Conservation (phyloP, 305 asterid genomes). For the Fraxinus ornus region DNA sequence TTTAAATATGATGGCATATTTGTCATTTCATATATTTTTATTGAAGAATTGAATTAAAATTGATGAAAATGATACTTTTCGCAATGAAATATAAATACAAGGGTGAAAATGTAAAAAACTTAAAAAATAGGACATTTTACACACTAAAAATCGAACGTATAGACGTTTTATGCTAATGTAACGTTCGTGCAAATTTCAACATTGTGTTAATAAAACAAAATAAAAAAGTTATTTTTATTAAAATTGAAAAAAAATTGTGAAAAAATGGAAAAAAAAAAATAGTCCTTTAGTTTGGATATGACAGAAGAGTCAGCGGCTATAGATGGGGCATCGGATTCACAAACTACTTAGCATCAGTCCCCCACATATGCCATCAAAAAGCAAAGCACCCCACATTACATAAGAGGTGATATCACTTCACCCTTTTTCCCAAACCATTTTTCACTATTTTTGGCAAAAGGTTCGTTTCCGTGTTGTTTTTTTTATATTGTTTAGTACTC, state of each 20-base stretch:
- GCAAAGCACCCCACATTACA: not conserved
- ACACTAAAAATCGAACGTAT: too few species aligned
- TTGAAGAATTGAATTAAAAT: too few species aligned
- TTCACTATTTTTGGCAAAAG: not conserved
- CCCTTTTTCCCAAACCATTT: not conserved
- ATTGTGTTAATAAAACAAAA: too few species aligned
- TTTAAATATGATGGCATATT: too few species aligned
- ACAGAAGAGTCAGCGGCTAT: conserved; percentile 2
- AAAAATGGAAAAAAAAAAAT: not conserved
- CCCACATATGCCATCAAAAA: conserved; percentile 21
- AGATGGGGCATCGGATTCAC: conserved; percentile 26
- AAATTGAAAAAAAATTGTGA: not conserved
- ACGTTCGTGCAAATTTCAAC: too few species aligned
- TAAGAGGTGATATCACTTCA: not conserved
- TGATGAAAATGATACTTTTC: too few species aligned
- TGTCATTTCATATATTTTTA: too few species aligned
- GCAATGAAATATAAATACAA: too few species aligned
- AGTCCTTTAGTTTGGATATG: not conserved
- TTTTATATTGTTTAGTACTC: not conserved
- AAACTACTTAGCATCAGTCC: conserved; percentile 24
- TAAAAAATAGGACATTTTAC: too few species aligned
- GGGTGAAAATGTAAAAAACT: too few species aligned
- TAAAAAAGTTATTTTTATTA: too few species aligned
- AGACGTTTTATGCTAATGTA: too few species aligned
- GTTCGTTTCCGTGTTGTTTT: not conserved